A percentile compares a stretch with the other conserved stretches of the same genome.
These are phyloP conservation scores for Aegilops bicornis DNA, from an alignment of 176 grass and related monocot genomes.

Conservation along the genomic window DNA sequence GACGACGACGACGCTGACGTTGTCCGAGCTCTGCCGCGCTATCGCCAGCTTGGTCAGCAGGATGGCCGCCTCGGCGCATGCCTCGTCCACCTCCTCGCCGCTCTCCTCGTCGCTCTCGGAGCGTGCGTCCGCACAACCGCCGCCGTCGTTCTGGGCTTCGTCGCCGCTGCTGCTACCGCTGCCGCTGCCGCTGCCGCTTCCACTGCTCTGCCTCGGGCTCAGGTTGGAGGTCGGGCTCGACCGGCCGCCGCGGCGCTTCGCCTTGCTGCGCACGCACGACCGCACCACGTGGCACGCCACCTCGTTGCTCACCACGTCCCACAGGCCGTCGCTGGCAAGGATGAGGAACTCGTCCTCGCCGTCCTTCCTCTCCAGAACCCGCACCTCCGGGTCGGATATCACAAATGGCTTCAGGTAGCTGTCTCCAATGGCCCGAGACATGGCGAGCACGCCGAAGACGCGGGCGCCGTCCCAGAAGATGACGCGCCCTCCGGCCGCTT, in stretches of 20 bases:
- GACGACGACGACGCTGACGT: conserved; percentile 77
- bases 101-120: conserved; percentile 46
- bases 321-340: conserved; percentile 86
- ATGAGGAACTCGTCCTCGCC: conserved; percentile 78
- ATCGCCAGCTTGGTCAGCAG: conserved; percentile 91
- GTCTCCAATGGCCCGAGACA: conserved; percentile 91
- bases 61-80: conserved; percentile 57
- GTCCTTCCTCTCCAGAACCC: conserved; percentile 63
- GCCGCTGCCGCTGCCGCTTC: background rate
- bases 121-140: background rate
- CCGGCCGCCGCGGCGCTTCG: background rate
- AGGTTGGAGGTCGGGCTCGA: conserved; percentile 47
- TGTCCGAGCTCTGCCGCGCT: conserved; percentile 68
- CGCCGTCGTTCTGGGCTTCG: conserved; percentile 11
- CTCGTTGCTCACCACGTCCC: conserved; percentile 93
- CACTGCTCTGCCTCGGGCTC: conserved; percentile 41
- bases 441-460: conserved; percentile 87
- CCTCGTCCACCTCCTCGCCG: conserved; percentile 44
- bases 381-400: conserved; percentile 79
- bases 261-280: conserved; percentile 45
- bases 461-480: conserved; percentile 93
- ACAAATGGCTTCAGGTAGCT: conserved; percentile 92
- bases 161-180: conserved; percentile 29
- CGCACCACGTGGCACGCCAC: conserved; percentile 74
- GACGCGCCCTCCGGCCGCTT: conserved; percentile 67